Evolutionary conservation across 306 rosid genomes (phyloP).

Genomic region (Chamaecrista fasciculata): DNA sequence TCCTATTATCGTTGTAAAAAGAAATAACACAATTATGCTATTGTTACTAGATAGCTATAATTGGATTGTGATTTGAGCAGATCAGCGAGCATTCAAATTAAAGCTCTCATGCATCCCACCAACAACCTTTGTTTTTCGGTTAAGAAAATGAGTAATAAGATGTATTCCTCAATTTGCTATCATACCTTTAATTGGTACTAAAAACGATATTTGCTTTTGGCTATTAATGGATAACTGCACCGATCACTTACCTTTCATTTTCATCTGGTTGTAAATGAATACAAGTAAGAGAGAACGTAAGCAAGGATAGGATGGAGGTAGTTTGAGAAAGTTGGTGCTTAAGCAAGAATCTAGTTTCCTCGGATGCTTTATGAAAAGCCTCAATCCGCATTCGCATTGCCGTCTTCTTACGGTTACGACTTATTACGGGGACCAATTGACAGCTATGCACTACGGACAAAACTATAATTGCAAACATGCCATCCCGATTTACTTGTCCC

Average conservation of each 20-base stretch:
- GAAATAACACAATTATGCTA: not conserved
- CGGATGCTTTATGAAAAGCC: not conserved
- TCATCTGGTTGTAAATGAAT: no score
- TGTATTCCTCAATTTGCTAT: no score
- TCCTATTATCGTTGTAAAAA: not conserved
- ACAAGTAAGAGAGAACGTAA: not conserved
- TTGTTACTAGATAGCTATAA: not conserved
- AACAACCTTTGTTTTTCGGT: no score
- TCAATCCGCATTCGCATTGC: not conserved
- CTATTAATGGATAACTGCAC: no score
- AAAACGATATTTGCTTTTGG: no score
- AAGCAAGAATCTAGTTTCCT: not conserved
- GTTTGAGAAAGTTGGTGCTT: not conserved
- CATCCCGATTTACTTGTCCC: not conserved
- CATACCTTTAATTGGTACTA: no score
- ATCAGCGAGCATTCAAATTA: no score
- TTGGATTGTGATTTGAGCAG: not conserved
- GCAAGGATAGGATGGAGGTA: not conserved
- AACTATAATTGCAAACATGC: not conserved
- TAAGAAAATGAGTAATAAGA: no score
- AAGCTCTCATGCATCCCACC: no score
- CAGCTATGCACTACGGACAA: not conserved
- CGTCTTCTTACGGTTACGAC: not conserved
- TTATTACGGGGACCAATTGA: not conserved
- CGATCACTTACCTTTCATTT: not conserved